Conservation (phyloP, 2,329 filamentous ascomycete species). For the Cercospora berteroae region DNA sequence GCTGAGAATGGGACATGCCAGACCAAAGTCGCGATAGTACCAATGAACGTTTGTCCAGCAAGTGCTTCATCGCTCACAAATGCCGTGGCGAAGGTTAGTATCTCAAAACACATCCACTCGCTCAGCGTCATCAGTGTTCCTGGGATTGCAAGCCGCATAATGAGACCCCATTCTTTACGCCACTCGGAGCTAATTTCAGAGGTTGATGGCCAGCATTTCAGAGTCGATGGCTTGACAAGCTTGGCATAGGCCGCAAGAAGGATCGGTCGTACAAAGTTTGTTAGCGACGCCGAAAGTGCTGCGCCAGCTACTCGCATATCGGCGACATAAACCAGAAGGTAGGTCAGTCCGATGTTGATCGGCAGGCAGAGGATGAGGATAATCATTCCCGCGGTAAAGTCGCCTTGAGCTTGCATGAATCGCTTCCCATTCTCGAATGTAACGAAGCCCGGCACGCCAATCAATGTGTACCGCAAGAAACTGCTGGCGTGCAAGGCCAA, state of each 20-base stretch:
- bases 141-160: conserved; percentile 28
- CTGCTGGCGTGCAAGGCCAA: conserved; percentile 51
- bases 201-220: conserved; percentile 47
- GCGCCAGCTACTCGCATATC: conserved; percentile 53
- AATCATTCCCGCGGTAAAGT: conserved; percentile 48
- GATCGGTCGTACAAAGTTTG: conserved; percentile 46
- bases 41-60: conserved; percentile 27
- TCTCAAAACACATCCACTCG: conserved; percentile 34
- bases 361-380: conserved; percentile 20
- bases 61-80: conserved; percentile 29
- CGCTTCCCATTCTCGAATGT: conserved; percentile 56
- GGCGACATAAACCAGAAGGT: conserved; percentile 30
- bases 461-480: conserved; percentile 50
- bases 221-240: conserved; percentile 41
- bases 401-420: conserved; percentile 56
- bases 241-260: conserved; percentile 50
- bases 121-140: conserved; percentile 30
- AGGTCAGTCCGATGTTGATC: conserved; percentile 22
- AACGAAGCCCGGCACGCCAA: conserved; percentile 55
- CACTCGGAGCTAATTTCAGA: conserved; percentile 16
- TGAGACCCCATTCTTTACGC: conserved; percentile 41
- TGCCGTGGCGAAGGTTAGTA: conserved; percentile 38
- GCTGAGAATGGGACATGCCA: conserved; percentile 45
- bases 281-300: conserved; percentile 48
- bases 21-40: conserved; percentile 35